Evolutionary conservation across 768 basidiomycete species (phyloP).

Genomic region (Phlebiopsis gigantea): DNA sequence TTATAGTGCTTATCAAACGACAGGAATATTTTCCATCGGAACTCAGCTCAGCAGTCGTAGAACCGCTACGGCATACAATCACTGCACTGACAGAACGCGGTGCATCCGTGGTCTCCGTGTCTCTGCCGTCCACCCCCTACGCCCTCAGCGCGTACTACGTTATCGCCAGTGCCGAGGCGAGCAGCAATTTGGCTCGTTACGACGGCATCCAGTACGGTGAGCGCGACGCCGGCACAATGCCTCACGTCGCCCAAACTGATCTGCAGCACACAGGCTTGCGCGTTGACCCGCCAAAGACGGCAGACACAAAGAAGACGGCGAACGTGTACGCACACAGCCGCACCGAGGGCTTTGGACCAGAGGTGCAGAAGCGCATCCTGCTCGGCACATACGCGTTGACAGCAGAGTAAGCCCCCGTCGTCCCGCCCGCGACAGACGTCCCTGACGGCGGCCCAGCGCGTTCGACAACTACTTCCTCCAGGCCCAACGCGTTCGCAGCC

Average conservation of each 20-base stretch:
- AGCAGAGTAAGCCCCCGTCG: slow-evolving; percentile 68
- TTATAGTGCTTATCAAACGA: background rate
- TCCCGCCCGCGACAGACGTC: too few relatives aligned
- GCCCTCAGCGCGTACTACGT: slow-evolving; percentile 94
- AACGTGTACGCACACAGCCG: slow-evolving; percentile 63
- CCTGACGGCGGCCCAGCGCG: slow-evolving; percentile 45
- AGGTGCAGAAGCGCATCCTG: slow-evolving; percentile 83
- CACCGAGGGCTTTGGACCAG: slow-evolving; percentile 68
- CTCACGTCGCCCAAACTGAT: background rate
- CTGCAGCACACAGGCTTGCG: slow-evolving; percentile 52
- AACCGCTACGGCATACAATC: slow-evolving; percentile 43
- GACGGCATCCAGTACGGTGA: slow-evolving; percentile 84
- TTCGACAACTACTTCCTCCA: slow-evolving; percentile 97
- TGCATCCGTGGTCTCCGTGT: slow-evolving; percentile 65
- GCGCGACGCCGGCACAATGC: slow-evolving; percentile 25
- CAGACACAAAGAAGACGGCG: slow-evolving; percentile 44
- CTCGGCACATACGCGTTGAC: slow-evolving; percentile 89
- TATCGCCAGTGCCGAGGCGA: slow-evolving; percentile 90
- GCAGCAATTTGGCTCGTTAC: slow-evolving; percentile 86
- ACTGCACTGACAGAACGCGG: slow-evolving; percentile 42
- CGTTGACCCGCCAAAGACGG: slow-evolving; percentile 35
- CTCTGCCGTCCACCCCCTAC: slow-evolving; percentile 61
- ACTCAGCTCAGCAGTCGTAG: slow-evolving; percentile 41
- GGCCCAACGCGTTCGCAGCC: slow-evolving; percentile 74
- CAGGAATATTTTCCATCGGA: slow-evolving; percentile 81